Conservation (phyloP, 2,329 filamentous ascomycete species). For the Ascochyta fabae region DNA sequence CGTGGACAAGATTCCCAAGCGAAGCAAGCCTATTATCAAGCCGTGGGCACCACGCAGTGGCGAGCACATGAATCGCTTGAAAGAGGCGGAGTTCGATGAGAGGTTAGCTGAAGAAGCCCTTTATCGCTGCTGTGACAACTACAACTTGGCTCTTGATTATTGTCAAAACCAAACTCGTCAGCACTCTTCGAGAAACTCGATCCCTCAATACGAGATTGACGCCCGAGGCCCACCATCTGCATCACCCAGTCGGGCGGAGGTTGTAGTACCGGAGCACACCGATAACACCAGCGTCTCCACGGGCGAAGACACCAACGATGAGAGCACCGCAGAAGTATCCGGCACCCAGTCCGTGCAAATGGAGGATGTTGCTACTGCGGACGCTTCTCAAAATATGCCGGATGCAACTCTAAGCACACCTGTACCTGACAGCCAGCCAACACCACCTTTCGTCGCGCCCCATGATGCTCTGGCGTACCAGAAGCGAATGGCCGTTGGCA, state of each 20-base stretch:
- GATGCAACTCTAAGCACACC: conserved; percentile 24
- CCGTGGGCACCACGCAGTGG: conserved; percentile 59
- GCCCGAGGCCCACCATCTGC: conserved; percentile 36
- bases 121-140: conserved; percentile 78
- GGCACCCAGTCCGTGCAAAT: conserved; percentile 50
- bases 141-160: conserved; percentile 71
- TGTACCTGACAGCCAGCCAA: conserved; percentile 25
- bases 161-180: conserved; percentile 68
- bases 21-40: conserved; percentile 55
- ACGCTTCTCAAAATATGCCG: conserved; percentile 20
- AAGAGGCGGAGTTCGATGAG: conserved; percentile 58
- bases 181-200: conserved; percentile 68
- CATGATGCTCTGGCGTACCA: conserved; percentile 43
- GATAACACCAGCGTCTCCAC: conserved; percentile 38
- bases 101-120: conserved; percentile 78
- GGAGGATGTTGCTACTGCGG: conserved; percentile 38
- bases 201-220: conserved; percentile 60
- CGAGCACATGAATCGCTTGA: conserved; percentile 54
- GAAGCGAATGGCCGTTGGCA: conserved; percentile 41
- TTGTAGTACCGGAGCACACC: conserved; percentile 40
- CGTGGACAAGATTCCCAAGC: conserved; percentile 63
- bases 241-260: conserved; percentile 43
- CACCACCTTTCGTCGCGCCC: conserved; percentile 17
- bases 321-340: conserved; percentile 35
- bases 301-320: conserved; percentile 35